Evolutionary conservation across 257 asterid species (phyloP).

Genomic region (Thymus quinquecostatus): DNA sequence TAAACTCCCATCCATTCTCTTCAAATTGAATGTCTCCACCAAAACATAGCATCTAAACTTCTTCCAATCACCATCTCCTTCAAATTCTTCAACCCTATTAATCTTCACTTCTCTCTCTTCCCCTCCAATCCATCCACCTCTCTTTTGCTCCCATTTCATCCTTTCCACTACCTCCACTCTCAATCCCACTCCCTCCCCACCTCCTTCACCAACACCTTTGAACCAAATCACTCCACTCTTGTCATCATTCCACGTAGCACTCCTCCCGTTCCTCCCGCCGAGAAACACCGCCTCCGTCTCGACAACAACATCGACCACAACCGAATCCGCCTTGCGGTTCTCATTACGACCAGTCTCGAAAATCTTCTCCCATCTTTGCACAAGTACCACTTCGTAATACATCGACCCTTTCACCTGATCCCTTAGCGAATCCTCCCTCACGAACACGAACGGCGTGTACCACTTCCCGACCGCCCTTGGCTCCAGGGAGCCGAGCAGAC

Average conservation of each 20-base stretch:
- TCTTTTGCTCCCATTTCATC: constrained; percentile 63
- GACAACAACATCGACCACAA: constrained; percentile 44
- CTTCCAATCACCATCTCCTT: constrained; percentile 35
- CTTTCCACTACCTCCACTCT: constrained; percentile 53
- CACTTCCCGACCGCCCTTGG: constrained; percentile 47
- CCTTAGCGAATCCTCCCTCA: constrained; percentile 49
- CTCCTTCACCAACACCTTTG: constrained; percentile 19
- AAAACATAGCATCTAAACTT: constrained; percentile 56
- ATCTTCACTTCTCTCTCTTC: constrained; percentile 38
- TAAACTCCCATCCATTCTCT: constrained; percentile 60
- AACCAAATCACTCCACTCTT: constrained; percentile 50
- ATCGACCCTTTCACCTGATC: constrained; percentile 48
- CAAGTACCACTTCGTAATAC: constrained; percentile 54
- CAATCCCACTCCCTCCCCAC: constrained; percentile 38
- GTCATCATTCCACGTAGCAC: constrained; percentile 39
- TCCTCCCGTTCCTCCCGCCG: constrained; percentile 16
- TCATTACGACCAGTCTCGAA: constrained; percentile 13
- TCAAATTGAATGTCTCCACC: constrained; percentile 66
- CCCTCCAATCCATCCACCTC: constrained; percentile 37
- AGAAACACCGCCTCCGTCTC: constrained; percentile 42
- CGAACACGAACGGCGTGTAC: constrained; percentile 64
- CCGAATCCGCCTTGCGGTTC: constrained; percentile 16
- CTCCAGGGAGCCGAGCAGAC: constrained; percentile 22
- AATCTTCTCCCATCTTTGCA: constrained; percentile 58
- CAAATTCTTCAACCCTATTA: constrained; percentile 37